Conservation (phyloP, 2,329 filamentous ascomycete species). For the Monilinia vaccinii-corymbosi region DNA sequence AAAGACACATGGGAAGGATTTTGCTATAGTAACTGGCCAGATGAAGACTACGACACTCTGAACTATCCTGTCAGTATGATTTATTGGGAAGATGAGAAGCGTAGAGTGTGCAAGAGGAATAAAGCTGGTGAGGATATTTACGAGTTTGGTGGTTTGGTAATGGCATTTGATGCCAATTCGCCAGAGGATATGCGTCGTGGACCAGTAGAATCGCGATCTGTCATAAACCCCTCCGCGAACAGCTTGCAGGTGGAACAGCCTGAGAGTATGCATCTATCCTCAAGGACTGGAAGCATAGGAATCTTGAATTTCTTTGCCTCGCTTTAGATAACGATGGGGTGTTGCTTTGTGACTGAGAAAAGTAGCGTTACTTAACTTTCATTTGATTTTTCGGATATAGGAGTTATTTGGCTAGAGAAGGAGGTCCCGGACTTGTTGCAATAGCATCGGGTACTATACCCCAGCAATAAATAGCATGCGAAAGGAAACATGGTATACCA, state of each 20-base stretch:
- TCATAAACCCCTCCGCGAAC: too few species aligned
- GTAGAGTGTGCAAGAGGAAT: rapidly evolving
- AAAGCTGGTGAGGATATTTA: neutral
- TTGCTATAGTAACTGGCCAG: neutral
- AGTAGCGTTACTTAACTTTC: neutral
- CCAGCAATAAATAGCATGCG: neutral
- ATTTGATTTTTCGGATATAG: neutral
- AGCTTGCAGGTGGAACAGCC: neutral
- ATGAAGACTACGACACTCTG: neutral
- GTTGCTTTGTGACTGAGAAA: neutral
- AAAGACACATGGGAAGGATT: neutral
- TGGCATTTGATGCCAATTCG: neutral
- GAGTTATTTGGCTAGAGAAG: neutral
- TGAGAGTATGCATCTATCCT: neutral
- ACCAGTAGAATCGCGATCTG: neutral
- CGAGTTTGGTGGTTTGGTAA: neutral
- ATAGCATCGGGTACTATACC: neutral
- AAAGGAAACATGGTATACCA: neutral
- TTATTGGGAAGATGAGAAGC: neutral
- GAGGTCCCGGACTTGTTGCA: neutral
- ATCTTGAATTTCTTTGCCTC: neutral
- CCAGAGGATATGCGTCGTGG: neutral
- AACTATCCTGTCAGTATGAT: neutral
- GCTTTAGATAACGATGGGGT: neutral
- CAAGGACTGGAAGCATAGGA: neutral